Percentiles rank a stretch among this genome's conserved stretches.
Conservation (phyloP, 1,139 yeast genomes). For the Debaryomycetaceae sp. region DNA sequence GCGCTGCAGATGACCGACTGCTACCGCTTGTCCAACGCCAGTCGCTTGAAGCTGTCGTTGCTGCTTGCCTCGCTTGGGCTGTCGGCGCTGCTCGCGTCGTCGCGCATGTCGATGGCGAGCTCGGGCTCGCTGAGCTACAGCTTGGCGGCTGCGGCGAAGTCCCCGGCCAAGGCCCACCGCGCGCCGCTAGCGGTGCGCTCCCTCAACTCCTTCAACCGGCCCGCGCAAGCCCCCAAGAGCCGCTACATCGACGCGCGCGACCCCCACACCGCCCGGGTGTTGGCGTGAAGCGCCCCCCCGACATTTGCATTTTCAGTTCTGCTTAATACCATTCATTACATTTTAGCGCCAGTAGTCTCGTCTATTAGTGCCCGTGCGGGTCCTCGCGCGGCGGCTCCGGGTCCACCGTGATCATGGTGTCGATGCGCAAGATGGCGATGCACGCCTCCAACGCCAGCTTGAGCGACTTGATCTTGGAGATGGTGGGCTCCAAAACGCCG, state of each 20-base stretch:
- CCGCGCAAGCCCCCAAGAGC: no score
- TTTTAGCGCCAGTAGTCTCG: background rate
- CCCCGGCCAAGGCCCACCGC: no score
- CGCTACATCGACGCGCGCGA: slow-evolving; percentile 1
- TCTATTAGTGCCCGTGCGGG: slow-evolving; percentile 61
- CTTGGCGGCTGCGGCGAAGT: slow-evolving; percentile 11
- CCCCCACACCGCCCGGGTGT: slow-evolving; percentile 3
- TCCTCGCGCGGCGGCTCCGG: slow-evolving; percentile 94
- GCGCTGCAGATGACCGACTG: slow-evolving; percentile 30
- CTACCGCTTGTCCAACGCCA: slow-evolving; percentile 34
- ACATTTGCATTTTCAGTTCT: slow-evolving; percentile 1
- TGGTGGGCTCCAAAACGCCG: slow-evolving; percentile 94
- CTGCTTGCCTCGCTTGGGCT: slow-evolving; percentile 12
- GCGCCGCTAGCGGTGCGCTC: slow-evolving; percentile 10
- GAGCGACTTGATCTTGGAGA: slow-evolving; percentile 86
- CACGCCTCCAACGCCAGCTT: slow-evolving; percentile 98
- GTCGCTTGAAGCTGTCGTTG: slow-evolving; percentile 12
- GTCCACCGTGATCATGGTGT: slow-evolving; percentile 95
- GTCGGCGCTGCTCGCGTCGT: slow-evolving; percentile 13
- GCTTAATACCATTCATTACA: background rate
- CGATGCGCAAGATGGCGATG: slow-evolving; percentile 94
- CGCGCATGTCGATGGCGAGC: slow-evolving; percentile 15
- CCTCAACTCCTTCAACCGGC: slow-evolving; percentile 9
- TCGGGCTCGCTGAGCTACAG: slow-evolving; percentile 16
- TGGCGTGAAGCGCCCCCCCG: slow-evolving; percentile 1